phyloP scores from a whole-genome alignment of 306 rosid species.

The Castanea crenata region DNA sequence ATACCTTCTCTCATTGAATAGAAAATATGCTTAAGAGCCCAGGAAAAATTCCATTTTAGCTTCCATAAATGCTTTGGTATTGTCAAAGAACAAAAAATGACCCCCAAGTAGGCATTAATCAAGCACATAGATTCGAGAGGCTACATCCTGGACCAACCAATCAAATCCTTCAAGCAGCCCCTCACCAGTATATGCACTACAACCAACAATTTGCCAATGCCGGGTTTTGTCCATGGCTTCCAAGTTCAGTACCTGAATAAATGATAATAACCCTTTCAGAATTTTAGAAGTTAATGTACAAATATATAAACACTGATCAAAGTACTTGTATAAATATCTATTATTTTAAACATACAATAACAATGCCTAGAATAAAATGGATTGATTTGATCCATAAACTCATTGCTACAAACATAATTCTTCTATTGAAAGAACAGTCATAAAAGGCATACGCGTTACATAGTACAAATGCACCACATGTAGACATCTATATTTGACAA shows the following conservation, averaged over 20 bases:
- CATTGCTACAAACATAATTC: too few species aligned
- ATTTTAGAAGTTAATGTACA: neutral
- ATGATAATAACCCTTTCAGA: neutral
- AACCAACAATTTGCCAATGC: conserved; percentile 81
- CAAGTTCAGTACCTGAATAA: conserved; percentile 65
- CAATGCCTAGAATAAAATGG: neutral
- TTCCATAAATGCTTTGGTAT: neutral
- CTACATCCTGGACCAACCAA: conserved; percentile 89
- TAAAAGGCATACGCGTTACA: neutral
- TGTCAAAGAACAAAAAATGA: neutral
- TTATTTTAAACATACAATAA: too few species aligned
- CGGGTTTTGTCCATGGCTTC: conserved; percentile 73
- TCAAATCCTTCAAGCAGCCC: conserved; percentile 80
- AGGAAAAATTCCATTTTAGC: neutral
- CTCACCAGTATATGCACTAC: conserved; percentile 75
- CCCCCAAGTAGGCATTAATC: conserved; percentile 21
- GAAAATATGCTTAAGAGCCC: neutral
- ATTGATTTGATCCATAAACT: too few species aligned
- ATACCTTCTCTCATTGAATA: neutral
- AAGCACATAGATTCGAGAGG: conserved; percentile 79
- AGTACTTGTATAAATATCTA: too few species aligned
- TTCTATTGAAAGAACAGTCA: neutral
- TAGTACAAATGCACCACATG: neutral
- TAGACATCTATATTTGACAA: neutral
- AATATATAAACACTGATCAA: too few species aligned